Conservation (phyloP, 805 yeast genomes). For the Metschnikowia chrysomelidarum region DNA sequence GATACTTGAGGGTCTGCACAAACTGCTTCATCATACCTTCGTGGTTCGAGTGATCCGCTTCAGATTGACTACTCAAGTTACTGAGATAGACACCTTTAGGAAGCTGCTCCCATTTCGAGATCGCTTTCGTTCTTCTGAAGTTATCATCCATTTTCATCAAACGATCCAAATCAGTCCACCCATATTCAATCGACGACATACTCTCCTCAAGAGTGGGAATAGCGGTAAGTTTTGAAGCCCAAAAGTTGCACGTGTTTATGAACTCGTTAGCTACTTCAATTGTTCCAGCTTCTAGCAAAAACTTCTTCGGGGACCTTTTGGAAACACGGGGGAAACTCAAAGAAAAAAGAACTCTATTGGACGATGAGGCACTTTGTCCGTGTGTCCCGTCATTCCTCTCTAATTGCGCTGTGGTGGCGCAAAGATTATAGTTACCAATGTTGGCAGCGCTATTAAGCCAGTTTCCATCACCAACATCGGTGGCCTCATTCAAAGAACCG, state of each 20-base stretch:
- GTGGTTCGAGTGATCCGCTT: conserved; percentile 25
- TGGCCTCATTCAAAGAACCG: conserved; percentile 24
- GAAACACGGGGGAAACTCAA: conserved; percentile 51
- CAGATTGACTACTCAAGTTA: conserved; percentile 29
- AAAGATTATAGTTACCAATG: conserved; percentile 50
- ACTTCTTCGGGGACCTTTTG: conserved; percentile 34
- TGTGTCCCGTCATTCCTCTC: conserved; percentile 22
- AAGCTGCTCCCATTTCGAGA: conserved; percentile 44
- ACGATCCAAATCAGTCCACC: conserved; percentile 58
- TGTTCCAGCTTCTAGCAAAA: conserved; percentile 67
- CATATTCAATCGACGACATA: conserved; percentile 76
- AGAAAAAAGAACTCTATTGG: conserved; percentile 44
- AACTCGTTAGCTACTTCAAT: conserved; percentile 65
- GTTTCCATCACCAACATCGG: conserved; percentile 57
- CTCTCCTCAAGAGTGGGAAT: conserved; percentile 70
- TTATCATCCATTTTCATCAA: conserved; percentile 26
- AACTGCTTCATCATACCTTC: conserved; percentile 45
- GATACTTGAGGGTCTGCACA: conserved; percentile 40
- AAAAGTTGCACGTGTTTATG: conserved; percentile 78
- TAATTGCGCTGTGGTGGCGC: conserved; percentile 49
- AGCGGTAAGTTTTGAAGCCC: conserved; percentile 85
- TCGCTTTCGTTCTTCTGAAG: conserved; percentile 32
- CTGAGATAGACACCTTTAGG: conserved; percentile 43
- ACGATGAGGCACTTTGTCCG: conserved; percentile 18
- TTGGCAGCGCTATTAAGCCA: conserved; percentile 65